Evolutionary conservation across 1,284 basidiomycete species (phyloP).

Genomic region (Trametes polyzona): DNA sequence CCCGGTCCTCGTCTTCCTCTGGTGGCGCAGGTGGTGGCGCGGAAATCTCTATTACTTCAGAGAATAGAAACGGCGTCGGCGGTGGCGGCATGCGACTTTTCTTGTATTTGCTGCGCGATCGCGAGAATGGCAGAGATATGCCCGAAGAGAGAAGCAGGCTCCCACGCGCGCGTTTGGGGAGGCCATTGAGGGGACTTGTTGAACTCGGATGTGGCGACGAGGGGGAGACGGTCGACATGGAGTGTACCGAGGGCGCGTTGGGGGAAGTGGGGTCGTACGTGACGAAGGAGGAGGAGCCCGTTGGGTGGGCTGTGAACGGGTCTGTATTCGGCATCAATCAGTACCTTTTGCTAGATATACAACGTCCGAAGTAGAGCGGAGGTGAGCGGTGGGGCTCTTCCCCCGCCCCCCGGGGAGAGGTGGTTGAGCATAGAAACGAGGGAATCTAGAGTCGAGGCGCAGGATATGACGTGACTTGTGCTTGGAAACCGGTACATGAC

Average conservation of each 20-base stretch:
- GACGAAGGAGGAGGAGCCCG: conserved; percentile 34
- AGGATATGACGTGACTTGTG: conserved; percentile 6
- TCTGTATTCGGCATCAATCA: conserved; percentile 25
- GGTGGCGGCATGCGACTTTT: conserved; percentile 40
- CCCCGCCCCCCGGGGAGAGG: conserved; percentile 4
- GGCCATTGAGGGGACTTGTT: conserved; percentile 11
- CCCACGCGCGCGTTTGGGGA: conserved; percentile 30
- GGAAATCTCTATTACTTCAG: conserved; percentile 74
- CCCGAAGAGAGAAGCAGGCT: conserved; percentile 26
- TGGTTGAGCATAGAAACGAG: conserved; percentile 13
- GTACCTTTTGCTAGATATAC: conserved; percentile 6
- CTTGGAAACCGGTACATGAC: conserved; percentile 13
- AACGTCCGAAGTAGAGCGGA: conserved; percentile 10
- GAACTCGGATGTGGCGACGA: conserved; percentile 19
- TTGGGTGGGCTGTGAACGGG: conserved; percentile 37
- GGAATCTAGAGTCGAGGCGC: not conserved
- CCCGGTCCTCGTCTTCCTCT: conserved; percentile 70
- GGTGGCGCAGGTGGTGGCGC: conserved; percentile 49
- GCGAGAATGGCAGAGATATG: conserved; percentile 23
- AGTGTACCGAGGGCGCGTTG: conserved; percentile 10
- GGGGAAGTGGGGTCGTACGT: conserved; percentile 30
- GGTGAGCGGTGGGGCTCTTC: not conserved
- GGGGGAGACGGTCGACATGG: conserved; percentile 17
- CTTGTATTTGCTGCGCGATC: conserved; percentile 49
- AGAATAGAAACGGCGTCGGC: conserved; percentile 47